A percentile compares a stretch with the other conserved stretches of the same genome.
Evolutionary conservation across 148 eudicot genomes (phyloP).

Genomic region (Rheum nobile): DNA sequence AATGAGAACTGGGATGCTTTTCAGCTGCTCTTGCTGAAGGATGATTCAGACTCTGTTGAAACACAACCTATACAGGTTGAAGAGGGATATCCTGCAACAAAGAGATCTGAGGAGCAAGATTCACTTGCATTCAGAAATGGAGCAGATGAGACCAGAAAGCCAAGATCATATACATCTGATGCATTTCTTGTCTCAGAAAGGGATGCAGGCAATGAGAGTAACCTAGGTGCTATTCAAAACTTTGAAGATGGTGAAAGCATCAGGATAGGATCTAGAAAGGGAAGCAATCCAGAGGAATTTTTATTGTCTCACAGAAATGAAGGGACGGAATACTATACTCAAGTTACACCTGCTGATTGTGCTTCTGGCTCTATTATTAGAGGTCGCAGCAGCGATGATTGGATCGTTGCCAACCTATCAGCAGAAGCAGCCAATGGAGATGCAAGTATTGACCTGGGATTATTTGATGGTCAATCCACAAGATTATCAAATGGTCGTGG

Average conservation of each 20-base stretch:
- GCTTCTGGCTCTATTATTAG: constrained; percentile 21
- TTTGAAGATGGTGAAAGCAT: constrained; percentile 30
- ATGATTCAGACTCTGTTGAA: constrained; percentile 29
- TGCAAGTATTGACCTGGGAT: constrained; percentile 17
- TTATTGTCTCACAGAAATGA: constrained; percentile 33
- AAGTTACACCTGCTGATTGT: constrained; percentile 23
- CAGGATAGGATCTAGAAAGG: constrained; percentile 25
- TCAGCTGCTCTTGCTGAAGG: constrained; percentile 59
- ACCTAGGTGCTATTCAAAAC: constrained; percentile 15
- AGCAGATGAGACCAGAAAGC: constrained; percentile 20
- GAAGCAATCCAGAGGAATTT: constrained; percentile 34
- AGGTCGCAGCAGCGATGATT: constrained; percentile 44
- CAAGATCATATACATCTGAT: constrained; percentile 30
- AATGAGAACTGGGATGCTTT: constrained; percentile 66
- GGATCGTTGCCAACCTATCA: constrained; percentile 32
- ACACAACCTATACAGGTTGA: constrained; percentile 18
- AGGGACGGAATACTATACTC: constrained; percentile 19
- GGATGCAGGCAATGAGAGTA: constrained; percentile 20
- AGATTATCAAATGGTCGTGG: constrained; percentile 14
- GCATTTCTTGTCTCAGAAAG: constrained; percentile 32
- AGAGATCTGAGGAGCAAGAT: constrained; percentile 20
- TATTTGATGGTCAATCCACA: constrained; percentile 33
- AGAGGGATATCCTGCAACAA: constrained; percentile 14
- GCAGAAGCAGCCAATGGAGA: constrained; percentile 19
- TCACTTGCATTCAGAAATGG: constrained; percentile 22